Evolutionary conservation across 345 rosid species (phyloP).

Genomic region (Nephelium lappaceum): DNA sequence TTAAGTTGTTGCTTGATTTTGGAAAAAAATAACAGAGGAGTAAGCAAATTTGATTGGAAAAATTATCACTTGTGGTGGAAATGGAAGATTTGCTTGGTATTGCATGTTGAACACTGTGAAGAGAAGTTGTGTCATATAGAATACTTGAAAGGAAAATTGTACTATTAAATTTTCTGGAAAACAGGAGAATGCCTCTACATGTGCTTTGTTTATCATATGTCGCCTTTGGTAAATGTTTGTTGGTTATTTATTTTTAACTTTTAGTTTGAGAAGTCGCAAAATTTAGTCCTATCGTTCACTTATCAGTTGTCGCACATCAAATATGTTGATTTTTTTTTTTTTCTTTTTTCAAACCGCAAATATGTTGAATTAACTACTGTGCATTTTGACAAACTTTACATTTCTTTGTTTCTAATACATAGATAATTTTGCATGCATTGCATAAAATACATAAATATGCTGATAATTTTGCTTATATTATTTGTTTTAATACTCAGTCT

Average conservation of each 20-base stretch:
- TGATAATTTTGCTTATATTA: background rate
- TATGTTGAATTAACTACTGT: background rate
- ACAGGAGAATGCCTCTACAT: constrained; percentile 1
- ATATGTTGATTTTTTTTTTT: too few relatives aligned
- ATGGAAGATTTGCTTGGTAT: background rate
- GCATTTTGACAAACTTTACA: background rate
- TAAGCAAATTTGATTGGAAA: background rate
- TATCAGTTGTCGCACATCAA: background rate
- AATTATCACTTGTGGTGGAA: background rate
- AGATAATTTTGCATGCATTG: background rate
- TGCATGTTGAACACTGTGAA: background rate
- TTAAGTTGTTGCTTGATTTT: background rate
- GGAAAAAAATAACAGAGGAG: background rate
- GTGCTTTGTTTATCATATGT: background rate
- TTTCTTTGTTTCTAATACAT: background rate
- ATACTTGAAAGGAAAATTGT: background rate
- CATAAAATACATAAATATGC: background rate
- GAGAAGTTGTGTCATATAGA: background rate
- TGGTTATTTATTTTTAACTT: background rate
- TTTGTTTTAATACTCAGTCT: constrained; percentile 17
- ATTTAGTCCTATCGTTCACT: background rate
- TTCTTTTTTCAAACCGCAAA: too few relatives aligned
- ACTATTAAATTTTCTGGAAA: background rate
- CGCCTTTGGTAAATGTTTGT: background rate
- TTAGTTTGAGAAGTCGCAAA: background rate